Base-by-base conservation (phyloP, 352 stramenopile genomes). In the Globisporangium alternatum region DNA sequence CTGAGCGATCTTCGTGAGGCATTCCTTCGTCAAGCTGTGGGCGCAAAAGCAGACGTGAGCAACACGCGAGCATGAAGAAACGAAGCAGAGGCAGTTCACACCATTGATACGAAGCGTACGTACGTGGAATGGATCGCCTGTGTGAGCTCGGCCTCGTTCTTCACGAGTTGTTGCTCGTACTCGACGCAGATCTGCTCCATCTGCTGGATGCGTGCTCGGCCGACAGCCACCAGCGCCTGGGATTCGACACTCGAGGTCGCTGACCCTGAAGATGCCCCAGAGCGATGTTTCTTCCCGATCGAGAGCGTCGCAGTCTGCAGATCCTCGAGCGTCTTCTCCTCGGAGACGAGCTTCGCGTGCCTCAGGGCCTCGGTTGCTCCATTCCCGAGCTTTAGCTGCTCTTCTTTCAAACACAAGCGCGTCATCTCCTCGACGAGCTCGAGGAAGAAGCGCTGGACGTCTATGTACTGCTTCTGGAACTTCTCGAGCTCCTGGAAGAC, bases 131-230 rank as follows among this genome's bases (percentile, higher is more conserved):
- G 72, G 49, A 83, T 75, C 6, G 78, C 78, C 31, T 74, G 66
- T 2, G 77, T 81, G 41, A 88, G 70, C 41, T 85, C 81, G 0
- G 62, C 73, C 39, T 90, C 80, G 21, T 70, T 76, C 1, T 72
- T 75, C 13, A 77, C 60, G 17, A 90, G 70, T 64, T 89, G 81
- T 2, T 58, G 64, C 15, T 90, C 81, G 48, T 90, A 89, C 2
- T 57, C 49, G 1, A 41, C 61, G 49, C 75, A 85, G 31, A 85
- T 70, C 5, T 66, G 44, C 61, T 74, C 56, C 39, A 89, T 64
- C 31, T 89, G 75, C 43, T 74, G 64, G 13, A 88, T 66, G 43
- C 78, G 69, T 25, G 77, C 58, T 2, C 68, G 64, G 21, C 76
- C 81, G 21, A 88, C 77, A 3, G 64, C 56, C 2, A 69, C 60